phyloP scores from a whole-genome alignment of 140 eudicot species.

The Senecio squalidus region DNA sequence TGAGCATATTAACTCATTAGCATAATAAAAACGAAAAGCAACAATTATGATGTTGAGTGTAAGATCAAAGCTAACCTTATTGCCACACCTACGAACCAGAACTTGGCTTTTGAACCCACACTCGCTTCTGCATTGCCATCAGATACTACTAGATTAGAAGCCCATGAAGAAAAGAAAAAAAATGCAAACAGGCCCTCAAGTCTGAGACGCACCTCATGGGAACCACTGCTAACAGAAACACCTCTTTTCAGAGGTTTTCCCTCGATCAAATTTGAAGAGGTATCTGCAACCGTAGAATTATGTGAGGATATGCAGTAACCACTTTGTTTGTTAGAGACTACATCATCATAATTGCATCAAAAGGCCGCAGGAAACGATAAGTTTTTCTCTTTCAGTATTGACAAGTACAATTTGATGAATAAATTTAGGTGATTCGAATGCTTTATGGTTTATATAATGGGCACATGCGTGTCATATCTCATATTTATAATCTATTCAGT shows the following conservation, averaged over 20 bases:
- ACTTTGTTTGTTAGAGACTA: constrained; percentile 60
- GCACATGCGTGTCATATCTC: neutral
- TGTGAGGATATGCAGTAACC: constrained; percentile 57
- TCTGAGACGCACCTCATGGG: constrained; percentile 54
- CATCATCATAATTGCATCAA: constrained; percentile 11
- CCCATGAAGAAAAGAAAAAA: neutral
- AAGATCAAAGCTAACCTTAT: constrained; percentile 42
- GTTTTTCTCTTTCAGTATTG: constrained; percentile 5
- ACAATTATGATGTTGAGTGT: neutral
- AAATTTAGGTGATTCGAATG: neutral
- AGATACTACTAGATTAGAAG: constrained; percentile 12
- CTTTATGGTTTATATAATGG: neutral
- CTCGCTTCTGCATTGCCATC: constrained; percentile 64
- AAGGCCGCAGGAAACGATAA: neutral
- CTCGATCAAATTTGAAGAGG: constrained; percentile 36
- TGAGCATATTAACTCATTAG: neutral
- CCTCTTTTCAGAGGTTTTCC: constrained; percentile 68
- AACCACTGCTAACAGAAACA: constrained; percentile 45
- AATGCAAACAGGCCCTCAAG: neutral
- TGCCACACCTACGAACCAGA: constrained; percentile 59
- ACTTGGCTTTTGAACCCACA: constrained; percentile 95
- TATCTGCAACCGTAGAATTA: constrained; percentile 52
- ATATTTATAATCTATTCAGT: neutral
- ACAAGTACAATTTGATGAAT: constrained; percentile 1
- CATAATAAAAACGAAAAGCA: constrained; percentile 2